phyloP scores from a whole-genome alignment of 257 asterid species.

The Lithospermum erythrorhizon region DNA sequence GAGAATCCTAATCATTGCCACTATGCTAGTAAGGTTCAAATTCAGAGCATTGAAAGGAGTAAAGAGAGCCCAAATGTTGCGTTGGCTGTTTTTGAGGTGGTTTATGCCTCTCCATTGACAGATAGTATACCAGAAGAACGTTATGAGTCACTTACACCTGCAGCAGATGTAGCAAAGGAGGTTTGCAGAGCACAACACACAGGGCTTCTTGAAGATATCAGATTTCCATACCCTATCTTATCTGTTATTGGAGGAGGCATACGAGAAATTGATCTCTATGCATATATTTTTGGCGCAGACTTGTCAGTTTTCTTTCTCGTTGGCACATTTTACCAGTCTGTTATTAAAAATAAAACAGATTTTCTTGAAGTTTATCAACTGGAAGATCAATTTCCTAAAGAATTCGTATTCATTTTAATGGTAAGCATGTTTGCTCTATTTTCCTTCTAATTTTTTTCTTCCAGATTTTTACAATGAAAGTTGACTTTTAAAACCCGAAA shows the following conservation, averaged over 20 bases:
- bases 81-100: conserved; percentile 89
- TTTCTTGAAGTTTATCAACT: conserved; percentile 94
- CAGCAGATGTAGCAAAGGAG: conserved; percentile 87
- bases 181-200: conserved; percentile 43
- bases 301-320: conserved; percentile 88
- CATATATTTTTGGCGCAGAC: conserved; percentile 90
- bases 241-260: conserved; percentile 95
- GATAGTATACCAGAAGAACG: conserved; percentile 56
- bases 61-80: conserved; percentile 49
- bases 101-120: conserved; percentile 52
- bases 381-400: conserved; percentile 97
- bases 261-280: conserved; percentile 92
- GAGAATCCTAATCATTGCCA: conserved; percentile 42
- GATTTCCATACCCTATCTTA: conserved; percentile 67
- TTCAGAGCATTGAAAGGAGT: conserved; percentile 88
- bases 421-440: conserved; percentile 31
- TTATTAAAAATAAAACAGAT: conserved; percentile 76
- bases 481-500: too few species aligned
- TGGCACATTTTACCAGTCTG: conserved; percentile 85
- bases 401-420: conserved; percentile 79
- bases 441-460: neutral
- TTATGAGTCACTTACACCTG: conserved; percentile 85
- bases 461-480: neutral
- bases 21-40: conserved; percentile 85
- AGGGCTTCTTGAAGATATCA: conserved; percentile 50